Evolutionary conservation across 306 rosid genomes (phyloP), one percentile per base, ranked within the genome.

Genomic region (Luffa aegyptiaca): DNA sequence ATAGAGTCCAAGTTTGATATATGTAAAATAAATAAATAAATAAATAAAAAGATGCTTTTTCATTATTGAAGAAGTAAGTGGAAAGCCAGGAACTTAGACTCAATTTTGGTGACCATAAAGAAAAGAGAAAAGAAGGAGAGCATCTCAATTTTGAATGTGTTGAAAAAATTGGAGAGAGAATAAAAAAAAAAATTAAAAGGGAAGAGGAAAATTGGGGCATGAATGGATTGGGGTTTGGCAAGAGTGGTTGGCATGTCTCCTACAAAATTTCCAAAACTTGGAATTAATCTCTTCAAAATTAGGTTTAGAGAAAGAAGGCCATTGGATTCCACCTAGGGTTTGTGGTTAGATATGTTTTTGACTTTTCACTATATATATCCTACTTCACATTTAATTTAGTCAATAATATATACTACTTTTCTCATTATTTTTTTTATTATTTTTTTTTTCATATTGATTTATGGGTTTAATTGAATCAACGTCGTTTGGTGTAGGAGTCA

Each of bases 211-310:
- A 17, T 36, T 37, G 10, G 48, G 73, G 73, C 13, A 65, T 39
- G 16, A 37, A 16, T 20, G 73, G 8, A 33, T 66, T 66, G 49
- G 51, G 3, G 74, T 39, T 41, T 18, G 73, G 73, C 26, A 44
- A 17, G 73, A 39, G 74, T 66, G 51, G 74, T 66, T 66, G 74
- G 51, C 75, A 68, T 68, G 75, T 68, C 26, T 68, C 16, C 75
- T 18, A 39, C 5, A 68, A 68, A 68, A 9, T 17, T 17, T 68
- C 35, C 6, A 39, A 1, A 16, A 16, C 41, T 33, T 61, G 8
- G 5, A 61, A 61, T 61, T 3, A 61, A 61, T 8, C 0, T 62
- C 41, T 33, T 13, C 68, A 33, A 31, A 33, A 62, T 62, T 62
- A 62, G 68, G 68, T 62, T 14, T 12, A 33, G 3, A 33, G 2